Evolutionary conservation across 2,329 filamentous ascomycete species (phyloP), one percentile per base, ranked within the genome.

Genomic region (Colletotrichum sp.): DNA sequence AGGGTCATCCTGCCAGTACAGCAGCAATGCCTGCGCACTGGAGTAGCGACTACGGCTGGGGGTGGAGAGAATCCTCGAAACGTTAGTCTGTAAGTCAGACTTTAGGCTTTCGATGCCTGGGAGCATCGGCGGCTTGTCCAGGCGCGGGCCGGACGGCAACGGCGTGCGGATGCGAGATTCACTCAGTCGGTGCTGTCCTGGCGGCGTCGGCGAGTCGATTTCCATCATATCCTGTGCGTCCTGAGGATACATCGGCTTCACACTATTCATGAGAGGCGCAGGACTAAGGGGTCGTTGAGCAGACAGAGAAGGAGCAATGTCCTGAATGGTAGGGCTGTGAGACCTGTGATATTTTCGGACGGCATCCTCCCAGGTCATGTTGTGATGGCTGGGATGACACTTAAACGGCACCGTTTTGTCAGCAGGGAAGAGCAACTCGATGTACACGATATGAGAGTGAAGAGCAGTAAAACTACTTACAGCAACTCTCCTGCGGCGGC

Each of bases 351-450:
- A 92, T 79, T 91, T 91, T 79, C 84, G 85, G 63, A 89, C 85
- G 18, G 90, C 88, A 77, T 92, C 90, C 80, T 91, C 90, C 90
- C 90, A 92, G 13, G 89, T 91, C 89, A 91, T 89, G 78, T 89
- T 89, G 78, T 91, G 90, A 80, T 92, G 90, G 78, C 87, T 89
- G 16, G 90, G 90, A 79, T 92, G 89, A 80, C 90, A 92, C 90
- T 90, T 85, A 72, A 72, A 32, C 55, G 49, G 57, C 39, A 67
- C 67, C 57, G 24, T 76, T 65, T 71, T 71, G 70, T 77, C 65
- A 77, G 68, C 72, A 74, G 63, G 55, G 73, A 62, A 49, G 71
- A 66, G 77, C 71, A 74, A 69, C 59, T 69, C 57, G 32, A 55
- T 13, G 18, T 30, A 77, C 63, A 57, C 4, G 12, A 18, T 52